Conservation (phyloP, 768 basidiomycete genomes). For the Austroboletus eburneus region DNA sequence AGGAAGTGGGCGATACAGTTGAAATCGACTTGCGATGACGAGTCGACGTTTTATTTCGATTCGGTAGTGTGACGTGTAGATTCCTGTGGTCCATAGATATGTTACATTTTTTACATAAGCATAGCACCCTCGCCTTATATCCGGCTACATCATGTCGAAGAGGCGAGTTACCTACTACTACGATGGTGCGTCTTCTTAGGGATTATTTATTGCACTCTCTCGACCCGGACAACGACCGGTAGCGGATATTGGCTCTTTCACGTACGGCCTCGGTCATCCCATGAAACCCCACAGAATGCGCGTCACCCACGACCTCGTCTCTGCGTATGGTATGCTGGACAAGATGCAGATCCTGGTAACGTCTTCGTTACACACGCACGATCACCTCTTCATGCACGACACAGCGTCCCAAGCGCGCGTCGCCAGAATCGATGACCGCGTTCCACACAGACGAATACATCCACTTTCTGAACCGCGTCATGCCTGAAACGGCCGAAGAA, state of each 20-base stretch:
- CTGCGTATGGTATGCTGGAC: conserved; percentile 88
- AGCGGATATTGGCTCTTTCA: conserved; percentile 74
- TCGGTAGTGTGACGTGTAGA: conserved; percentile 13
- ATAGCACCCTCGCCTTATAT: no score
- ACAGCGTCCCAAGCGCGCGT: conserved; percentile 67
- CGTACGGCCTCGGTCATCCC: conserved; percentile 84
- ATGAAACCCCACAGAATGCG: conserved; percentile 97
- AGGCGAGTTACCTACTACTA: conserved; percentile 79
- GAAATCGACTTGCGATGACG: conserved; percentile 57
- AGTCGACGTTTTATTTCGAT: neutral
- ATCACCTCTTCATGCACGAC: no score
- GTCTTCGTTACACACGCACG: neutral
- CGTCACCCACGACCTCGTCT: conserved; percentile 88
- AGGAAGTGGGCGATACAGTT: conserved; percentile 75
- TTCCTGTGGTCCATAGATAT: no score
- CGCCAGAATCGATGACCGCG: conserved; percentile 75
- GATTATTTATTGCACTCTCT: neutral
- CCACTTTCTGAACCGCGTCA: conserved; percentile 83
- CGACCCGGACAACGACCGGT: neutral
- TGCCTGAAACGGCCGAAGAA: conserved; percentile 86
- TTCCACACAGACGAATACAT: conserved; percentile 86
- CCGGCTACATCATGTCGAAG: conserved; percentile 51
- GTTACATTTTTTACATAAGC: no score
- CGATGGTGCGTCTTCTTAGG: conserved; percentile 49
- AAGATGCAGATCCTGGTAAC: conserved; percentile 87